Base-by-base conservation (phyloP, 805 yeast genomes). In the Saccharomycopsis babjevae region DNA sequence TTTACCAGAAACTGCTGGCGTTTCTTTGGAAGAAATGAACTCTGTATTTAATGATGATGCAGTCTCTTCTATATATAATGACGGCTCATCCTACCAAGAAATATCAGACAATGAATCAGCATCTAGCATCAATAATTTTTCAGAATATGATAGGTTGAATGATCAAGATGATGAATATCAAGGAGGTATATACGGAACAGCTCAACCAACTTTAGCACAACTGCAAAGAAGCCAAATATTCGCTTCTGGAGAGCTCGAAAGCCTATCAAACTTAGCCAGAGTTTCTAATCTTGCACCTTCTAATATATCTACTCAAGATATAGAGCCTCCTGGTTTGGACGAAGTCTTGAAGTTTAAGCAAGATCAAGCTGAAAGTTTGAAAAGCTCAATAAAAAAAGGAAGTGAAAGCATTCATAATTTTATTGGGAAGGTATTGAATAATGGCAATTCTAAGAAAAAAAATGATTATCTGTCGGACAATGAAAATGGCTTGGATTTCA, bases 1-100 rank as follows among this genome's bases (percentile, higher is more conserved):
- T 55, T 90, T 87, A 70, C 97, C 97, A 1, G 97, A 92, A 71
- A 92, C 97, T 1, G 90, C 88, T 67, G 97, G 97, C 11, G 83
- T 91, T 57, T 79, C 85, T 30, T 77, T 91, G 60, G 97, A 92
- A 70, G 97, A 92, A 62, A 91, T 92, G 96, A 97, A 92, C 64
- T 81, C 88, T 3, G 80, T 91, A 15, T 91, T 92, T 71, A 96
- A 92, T 66, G 97, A 85, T 67, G 70, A 78, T 22, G 59, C 58
- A n/a, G 68, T 74, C 0, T 72, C 76, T 7, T 68, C 70, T 38
- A 71, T 69, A 62, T 72, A 72, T 43, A 69, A 72, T 59, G 58
- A 59, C 36, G 70, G 70, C 4, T 67, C 71, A 16, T 63, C 66
- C 3, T 68, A 65, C 22, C 63, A 66, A 54, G 66, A 67, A 54